Evolutionary conservation across 495 filamentous ascomycete species (phyloP).

Genomic region (Neohortaea acidophila): DNA sequence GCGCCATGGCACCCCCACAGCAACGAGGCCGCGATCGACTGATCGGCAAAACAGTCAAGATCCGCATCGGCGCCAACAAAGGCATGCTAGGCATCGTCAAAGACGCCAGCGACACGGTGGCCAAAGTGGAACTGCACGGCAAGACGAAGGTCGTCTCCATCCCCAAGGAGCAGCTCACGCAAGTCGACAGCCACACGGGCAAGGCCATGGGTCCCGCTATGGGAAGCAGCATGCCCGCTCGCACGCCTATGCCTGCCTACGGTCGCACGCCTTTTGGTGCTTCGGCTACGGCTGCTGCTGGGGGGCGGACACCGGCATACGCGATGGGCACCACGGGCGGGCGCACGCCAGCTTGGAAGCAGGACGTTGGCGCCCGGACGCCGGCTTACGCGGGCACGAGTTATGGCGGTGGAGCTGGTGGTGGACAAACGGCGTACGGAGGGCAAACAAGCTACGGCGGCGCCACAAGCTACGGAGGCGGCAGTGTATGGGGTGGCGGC

Average conservation of each 20-base stretch:
- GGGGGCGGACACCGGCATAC: conserved; percentile 30
- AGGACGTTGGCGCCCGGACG: conserved; percentile 14
- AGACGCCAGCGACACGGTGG: conserved; percentile 69
- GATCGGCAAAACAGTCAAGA: conserved; percentile 77
- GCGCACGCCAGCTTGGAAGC: conserved; percentile 66
- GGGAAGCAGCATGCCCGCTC: conserved; percentile 5
- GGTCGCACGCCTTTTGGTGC: conserved; percentile 50
- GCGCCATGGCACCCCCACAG: conserved; percentile 62
- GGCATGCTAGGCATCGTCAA: conserved; percentile 90
- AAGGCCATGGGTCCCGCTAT: conserved; percentile 37
- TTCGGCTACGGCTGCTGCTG: conserved; percentile 28
- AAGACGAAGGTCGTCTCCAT: conserved; percentile 78
- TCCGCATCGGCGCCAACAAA: conserved; percentile 74
- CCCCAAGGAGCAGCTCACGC: conserved; percentile 55
- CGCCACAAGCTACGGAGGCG: conserved; percentile 16
- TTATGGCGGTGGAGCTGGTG: conserved; percentile 17
- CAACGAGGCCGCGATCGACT: conserved; percentile 67
- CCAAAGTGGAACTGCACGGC: conserved; percentile 81
- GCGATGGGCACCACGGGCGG: conserved; percentile 18
- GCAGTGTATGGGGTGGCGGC: conserved; percentile 42
- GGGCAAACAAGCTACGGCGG: conserved; percentile 16
- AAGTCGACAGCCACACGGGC: conserved; percentile 70
- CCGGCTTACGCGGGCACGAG: conserved; percentile 11
- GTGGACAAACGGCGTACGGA: conserved; percentile 49
- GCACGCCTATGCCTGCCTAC: conserved; percentile 30